A percentile compares a stretch with the other conserved stretches of the same genome.
phyloP scores from a whole-genome alignment of 352 stramenopile species.

The Phytophthora podocarpi region DNA sequence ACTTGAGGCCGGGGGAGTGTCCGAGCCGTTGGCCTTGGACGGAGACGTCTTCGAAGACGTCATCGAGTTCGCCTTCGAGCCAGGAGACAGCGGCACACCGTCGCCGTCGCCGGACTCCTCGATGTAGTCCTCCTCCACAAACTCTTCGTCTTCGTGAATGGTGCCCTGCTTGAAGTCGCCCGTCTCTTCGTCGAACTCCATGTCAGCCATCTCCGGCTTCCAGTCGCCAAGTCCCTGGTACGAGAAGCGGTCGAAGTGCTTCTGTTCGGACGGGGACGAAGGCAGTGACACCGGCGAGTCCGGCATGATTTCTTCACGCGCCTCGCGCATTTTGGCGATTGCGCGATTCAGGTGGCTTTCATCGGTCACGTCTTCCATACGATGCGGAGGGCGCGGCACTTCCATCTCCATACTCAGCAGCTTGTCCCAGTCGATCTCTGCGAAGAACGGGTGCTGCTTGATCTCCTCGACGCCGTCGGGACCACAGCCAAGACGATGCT shows the following conservation, averaged over 20 bases:
- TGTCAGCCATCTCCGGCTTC: conserved; percentile 68
- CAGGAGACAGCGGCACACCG: conserved; percentile 39
- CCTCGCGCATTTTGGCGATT: conserved; percentile 73
- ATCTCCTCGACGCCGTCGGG: conserved; percentile 72
- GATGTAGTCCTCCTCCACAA: conserved; percentile 44
- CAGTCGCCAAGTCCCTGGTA: conserved; percentile 68
- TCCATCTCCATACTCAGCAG: conserved; percentile 62
- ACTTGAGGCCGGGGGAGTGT: conserved; percentile 41
- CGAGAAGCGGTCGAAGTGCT: conserved; percentile 80
- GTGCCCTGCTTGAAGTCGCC: conserved; percentile 60
- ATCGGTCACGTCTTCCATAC: conserved; percentile 74
- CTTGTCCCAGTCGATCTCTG: conserved; percentile 72
- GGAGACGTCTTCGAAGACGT: conserved; percentile 39
- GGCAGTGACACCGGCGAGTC: conserved; percentile 71
- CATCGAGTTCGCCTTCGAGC: conserved; percentile 47
- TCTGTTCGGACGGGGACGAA: conserved; percentile 66
- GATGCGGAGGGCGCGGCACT: conserved; percentile 70
- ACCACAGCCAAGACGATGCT: conserved; percentile 57
- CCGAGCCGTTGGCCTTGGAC: conserved; percentile 38
- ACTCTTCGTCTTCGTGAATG: conserved; percentile 70
- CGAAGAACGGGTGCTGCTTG: conserved; percentile 72
- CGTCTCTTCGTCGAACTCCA: conserved; percentile 64
- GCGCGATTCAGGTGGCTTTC: conserved; percentile 66
- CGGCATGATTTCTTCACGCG: conserved; percentile 73
- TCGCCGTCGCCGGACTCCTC: conserved; percentile 39